Base-by-base conservation (phyloP, 139 green algal genomes). In the Tetradesmus lagerheimii region DNA sequence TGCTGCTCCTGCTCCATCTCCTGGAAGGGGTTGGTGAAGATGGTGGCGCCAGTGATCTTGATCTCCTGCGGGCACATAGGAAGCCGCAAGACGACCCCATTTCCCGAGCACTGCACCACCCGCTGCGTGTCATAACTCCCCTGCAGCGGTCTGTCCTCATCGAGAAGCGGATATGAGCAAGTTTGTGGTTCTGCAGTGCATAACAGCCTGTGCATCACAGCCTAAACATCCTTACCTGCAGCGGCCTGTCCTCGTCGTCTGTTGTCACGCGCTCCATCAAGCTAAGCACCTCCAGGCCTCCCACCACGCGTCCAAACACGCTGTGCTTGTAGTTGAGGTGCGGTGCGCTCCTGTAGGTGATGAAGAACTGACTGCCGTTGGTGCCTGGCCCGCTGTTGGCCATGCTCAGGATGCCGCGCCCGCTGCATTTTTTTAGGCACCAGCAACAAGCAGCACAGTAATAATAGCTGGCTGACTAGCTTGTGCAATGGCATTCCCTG, bases 301-400 rank as follows among this genome's bases (percentile, higher is more conserved):
- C 96, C 84, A 98, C 96, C 87, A 95, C 92, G 16, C 91, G 88
- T 34, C 92, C 93, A 89, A 94, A 94, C 85, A 95, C 93, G 2
- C 50, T 89, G 95, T 99, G 97, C 94, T 99, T 99, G 93, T 95
- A 97, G 93, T 99, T 96, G 25, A 99, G 94, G 93, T 99, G 98
- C 18, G 76, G 66, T 34, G 94, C 93, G 29, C 75, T 90, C 82
- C 97, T 97, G 93, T 96, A 97, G 11, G 93, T 89, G 86, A 97
- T 91, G 85, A 97, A 98, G 92, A 97, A 97, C 92, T 98, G 96
- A 15, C 77, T 80, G 79, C 87, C 87, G 87, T 99, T 99, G 88
- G 95, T 97, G 83, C 93, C 47, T 1, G 88, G 87, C 38, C 95
- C 97, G 38, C 88, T 94, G 94, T 99, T 99, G 92, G 98, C 98